These are phyloP conservation scores for Aspergillus steynii DNA, from an alignment of 495 filamentous ascomycete species.

Conservation along the genomic window DNA sequence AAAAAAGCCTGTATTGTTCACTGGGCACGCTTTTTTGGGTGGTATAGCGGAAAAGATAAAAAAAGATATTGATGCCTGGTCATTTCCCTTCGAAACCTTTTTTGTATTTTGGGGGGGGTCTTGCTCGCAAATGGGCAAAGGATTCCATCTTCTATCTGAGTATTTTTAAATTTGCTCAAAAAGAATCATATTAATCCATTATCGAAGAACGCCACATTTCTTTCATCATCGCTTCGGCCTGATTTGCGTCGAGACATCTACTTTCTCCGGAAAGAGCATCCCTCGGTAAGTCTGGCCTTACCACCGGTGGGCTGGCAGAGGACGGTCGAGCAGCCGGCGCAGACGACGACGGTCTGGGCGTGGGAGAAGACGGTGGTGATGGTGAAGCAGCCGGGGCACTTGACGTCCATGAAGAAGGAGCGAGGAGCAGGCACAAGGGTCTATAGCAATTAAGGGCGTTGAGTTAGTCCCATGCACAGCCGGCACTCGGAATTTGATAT, in stretches of 20 bases:
- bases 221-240: conserved; percentile 40
- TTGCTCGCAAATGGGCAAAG: conserved; percentile 31
- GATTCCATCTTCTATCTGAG: conserved; percentile 77
- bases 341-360: conserved; percentile 99
- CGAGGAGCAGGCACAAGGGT: conserved; percentile 91
- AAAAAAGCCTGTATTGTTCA: conserved; percentile 40
- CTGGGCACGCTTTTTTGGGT: conserved; percentile 21
- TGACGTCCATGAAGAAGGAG: conserved; percentile 99
- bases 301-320: conserved; percentile 98
- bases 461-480: conserved; percentile 19
- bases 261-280: conserved; percentile 99
- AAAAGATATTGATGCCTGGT: conserved; percentile 19
- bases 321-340: conserved; percentile 94
- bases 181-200: conserved; percentile 47
- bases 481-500: background rate
- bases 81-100: conserved; percentile 47
- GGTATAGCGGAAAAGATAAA: conserved; percentile 12
- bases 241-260: conserved; percentile 57
- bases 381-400: conserved; percentile 99
- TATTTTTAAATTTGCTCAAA: conserved; percentile 39
- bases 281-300: conserved; percentile 96
- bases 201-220: conserved; percentile 49
- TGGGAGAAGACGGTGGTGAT: conserved; percentile 99
- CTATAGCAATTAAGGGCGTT: conserved; percentile 43
- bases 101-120: conserved; percentile 36